Conservation (phyloP, 257 asterid species). For the Nicotiana obtusifolia region DNA sequence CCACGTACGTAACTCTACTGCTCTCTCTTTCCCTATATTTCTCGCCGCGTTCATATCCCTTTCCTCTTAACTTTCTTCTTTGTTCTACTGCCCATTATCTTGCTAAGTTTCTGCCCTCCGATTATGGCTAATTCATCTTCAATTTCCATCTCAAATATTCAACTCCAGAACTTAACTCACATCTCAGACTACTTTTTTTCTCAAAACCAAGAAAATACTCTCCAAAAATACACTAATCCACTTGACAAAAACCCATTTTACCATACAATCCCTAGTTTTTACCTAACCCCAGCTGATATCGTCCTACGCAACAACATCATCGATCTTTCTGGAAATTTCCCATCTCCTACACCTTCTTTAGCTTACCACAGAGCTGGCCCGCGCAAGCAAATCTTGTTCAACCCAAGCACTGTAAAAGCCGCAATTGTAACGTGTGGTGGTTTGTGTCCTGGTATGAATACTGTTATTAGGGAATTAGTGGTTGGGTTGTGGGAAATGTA, state of each 20-base stretch:
- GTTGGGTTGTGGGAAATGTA: constrained; percentile 76
- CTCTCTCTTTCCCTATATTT: background rate
- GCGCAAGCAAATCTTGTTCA: constrained; percentile 43
- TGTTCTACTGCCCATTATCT: background rate
- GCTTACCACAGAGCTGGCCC: constrained; percentile 84
- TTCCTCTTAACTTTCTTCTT: background rate
- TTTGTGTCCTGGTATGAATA: constrained; percentile 80
- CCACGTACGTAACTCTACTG: background rate
- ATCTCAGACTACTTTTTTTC: constrained; percentile 34
- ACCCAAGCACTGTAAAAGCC: constrained; percentile 42
- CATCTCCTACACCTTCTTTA: constrained; percentile 15
- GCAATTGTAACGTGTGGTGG: constrained; percentile 87
- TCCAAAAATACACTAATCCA: constrained; percentile 45
- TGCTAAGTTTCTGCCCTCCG: background rate
- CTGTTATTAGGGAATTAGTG: constrained; percentile 81
- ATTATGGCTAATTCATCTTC: background rate
- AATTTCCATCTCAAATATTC: constrained; percentile 23
- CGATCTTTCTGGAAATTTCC: constrained; percentile 31
- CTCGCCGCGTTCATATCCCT: background rate
- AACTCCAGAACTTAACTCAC: constrained; percentile 41
- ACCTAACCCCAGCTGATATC: constrained; percentile 54
- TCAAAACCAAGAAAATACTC: constrained; percentile 13
- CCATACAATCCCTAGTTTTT: constrained; percentile 61
- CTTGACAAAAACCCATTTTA: constrained; percentile 46
- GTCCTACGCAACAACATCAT: constrained; percentile 54